These are phyloP conservation scores for Talaromyces sp. DNA, from an alignment of 2,329 filamentous ascomycete species.

Conservation along the genomic window DNA sequence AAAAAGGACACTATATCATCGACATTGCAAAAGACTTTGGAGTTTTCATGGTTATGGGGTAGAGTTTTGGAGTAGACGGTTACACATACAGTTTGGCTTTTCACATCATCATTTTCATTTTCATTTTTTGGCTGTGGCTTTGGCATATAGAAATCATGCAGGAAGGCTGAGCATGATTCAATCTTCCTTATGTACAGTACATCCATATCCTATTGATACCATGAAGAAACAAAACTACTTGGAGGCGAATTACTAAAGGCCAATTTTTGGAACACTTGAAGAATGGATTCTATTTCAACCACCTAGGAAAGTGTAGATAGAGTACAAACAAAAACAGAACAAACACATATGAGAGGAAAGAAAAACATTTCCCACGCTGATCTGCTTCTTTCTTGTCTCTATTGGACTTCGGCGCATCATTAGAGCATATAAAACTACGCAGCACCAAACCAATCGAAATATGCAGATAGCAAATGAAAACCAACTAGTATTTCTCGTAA, in stretches of 20 bases:
- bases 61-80: neutral
- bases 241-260: neutral
- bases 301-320: slow-evolving; percentile 5
- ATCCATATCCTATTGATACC: neutral
- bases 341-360: slow-evolving; percentile 3
- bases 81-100: neutral
- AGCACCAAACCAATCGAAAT: neutral
- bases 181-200: slow-evolving; percentile 1
- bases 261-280: neutral
- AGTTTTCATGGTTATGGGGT: neutral
- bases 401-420: neutral
- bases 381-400: slow-evolving; percentile 5
- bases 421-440: neutral
- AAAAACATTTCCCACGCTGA: slow-evolving; percentile 1
- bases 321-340: slow-evolving; percentile 9
- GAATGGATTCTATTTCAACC: slow-evolving; percentile 6
- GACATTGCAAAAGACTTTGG: neutral
- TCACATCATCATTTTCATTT: neutral
- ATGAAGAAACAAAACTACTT: neutral
- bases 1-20: neutral
- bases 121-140: neutral
- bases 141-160: neutral
- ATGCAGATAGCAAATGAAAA: neutral
- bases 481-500: neutral
- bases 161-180: neutral